Evolutionary conservation across 129 eudicot species (phyloP).

Genomic region (Silybum marianum): DNA sequence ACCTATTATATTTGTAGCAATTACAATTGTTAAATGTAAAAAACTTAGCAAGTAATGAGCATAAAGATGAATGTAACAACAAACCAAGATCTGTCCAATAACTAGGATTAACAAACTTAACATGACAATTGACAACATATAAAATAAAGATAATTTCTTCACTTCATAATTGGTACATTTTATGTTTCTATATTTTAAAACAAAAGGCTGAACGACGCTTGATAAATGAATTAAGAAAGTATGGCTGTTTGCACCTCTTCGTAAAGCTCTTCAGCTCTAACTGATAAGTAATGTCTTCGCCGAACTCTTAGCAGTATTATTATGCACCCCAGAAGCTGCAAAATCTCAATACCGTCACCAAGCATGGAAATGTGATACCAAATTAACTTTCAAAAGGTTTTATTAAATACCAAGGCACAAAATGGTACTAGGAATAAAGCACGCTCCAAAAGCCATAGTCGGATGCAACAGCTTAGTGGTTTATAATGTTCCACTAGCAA

Average conservation of each 20-base stretch:
- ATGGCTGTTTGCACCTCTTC: slow-evolving; percentile 51
- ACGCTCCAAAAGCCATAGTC: slow-evolving; percentile 71
- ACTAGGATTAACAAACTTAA: no score
- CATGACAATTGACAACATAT: no score
- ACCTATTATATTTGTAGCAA: slow-evolving; percentile 45
- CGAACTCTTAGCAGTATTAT: slow-evolving; percentile 42
- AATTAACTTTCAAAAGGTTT: slow-evolving; percentile 44
- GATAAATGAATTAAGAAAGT: slow-evolving; percentile 8
- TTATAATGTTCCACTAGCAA: slow-evolving; percentile 63
- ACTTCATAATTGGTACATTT: no score
- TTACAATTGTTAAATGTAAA: neutral
- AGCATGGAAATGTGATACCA: slow-evolving; percentile 30
- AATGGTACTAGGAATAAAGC: slow-evolving; percentile 52
- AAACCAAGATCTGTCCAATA: neutral
- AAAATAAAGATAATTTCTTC: no score
- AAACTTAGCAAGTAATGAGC: neutral
- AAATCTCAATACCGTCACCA: slow-evolving; percentile 49
- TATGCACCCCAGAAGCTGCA: slow-evolving; percentile 71
- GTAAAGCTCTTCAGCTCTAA: slow-evolving; percentile 85
- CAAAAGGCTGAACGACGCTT: no score
- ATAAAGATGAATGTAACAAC: neutral
- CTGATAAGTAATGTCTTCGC: slow-evolving; percentile 54
- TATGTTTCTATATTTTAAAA: no score
- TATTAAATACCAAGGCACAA: slow-evolving; percentile 59
- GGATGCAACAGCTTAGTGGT: slow-evolving; percentile 57